Percentiles rank a stretch among this genome's conserved stretches.
Evolutionary conservation across 331 rosid genomes (phyloP).

Genomic region (Telfairia occidentalis): DNA sequence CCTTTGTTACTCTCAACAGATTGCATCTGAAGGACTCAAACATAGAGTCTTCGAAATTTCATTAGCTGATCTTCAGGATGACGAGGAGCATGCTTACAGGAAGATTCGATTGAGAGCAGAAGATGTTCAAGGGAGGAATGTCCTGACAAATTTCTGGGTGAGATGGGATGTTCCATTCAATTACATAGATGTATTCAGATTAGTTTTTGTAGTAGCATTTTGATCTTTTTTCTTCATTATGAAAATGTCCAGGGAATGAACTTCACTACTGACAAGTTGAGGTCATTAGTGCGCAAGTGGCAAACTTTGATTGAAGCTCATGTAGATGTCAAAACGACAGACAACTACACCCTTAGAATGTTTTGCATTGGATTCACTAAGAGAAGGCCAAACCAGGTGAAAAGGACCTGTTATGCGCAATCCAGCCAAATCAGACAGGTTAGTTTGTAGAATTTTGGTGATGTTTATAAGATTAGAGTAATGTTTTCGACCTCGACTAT

Average conservation of each 20-base stretch:
- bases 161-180: neutral
- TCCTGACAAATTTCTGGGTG: conserved; percentile 89
- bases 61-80: conserved; percentile 86
- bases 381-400: conserved; percentile 72
- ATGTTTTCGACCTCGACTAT: neutral
- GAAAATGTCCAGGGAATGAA: conserved; percentile 53
- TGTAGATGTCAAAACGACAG: conserved; percentile 88
- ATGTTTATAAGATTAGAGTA: neutral
- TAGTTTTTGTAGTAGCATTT: neutral
- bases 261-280: conserved; percentile 77
- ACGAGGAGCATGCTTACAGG: conserved; percentile 86
- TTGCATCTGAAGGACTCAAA: conserved; percentile 92
- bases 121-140: conserved; percentile 85
- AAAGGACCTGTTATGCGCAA: conserved; percentile 90
- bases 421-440: conserved; percentile 88
- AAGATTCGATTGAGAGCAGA: conserved; percentile 92
- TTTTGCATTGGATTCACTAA: conserved; percentile 89
- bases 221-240: neutral
- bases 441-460: neutral
- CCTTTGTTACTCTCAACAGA: conserved; percentile 24
- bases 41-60: conserved; percentile 89
- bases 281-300: conserved; percentile 84
- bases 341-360: conserved; percentile 64
- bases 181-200: neutral
- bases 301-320: conserved; percentile 89